Percentiles rank a stretch among this genome's conserved stretches.
Evolutionary conservation across 805 yeast species (phyloP).

Genomic region (Zygosaccharomyces bailii): DNA sequence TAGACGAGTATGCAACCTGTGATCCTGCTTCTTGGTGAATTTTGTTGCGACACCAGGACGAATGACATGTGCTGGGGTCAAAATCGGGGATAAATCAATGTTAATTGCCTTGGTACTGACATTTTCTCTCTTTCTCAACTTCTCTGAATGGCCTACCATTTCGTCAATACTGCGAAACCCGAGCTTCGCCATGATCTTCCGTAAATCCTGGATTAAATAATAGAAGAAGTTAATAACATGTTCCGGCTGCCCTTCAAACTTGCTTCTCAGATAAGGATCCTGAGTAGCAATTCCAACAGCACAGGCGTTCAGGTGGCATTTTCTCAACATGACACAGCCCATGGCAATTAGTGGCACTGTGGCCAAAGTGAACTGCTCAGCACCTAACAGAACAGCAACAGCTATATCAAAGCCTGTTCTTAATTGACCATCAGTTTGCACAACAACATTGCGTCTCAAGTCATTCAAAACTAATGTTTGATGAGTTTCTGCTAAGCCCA

Average conservation of each 20-base stretch:
- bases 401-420: constrained; percentile 98
- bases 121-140: constrained; percentile 78
- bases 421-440: constrained; percentile 98
- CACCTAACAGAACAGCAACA: constrained; percentile 92
- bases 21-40: constrained; percentile 91
- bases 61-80: constrained; percentile 94
- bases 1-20: constrained; percentile 83
- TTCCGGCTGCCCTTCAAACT: constrained; percentile 95
- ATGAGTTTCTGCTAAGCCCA: constrained; percentile 96
- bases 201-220: constrained; percentile 87
- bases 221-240: constrained; percentile 97
- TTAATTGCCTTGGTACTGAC: constrained; percentile 87
- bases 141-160: constrained; percentile 97
- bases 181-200: constrained; percentile 88
- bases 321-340: constrained; percentile 97
- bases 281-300: constrained; percentile 99
- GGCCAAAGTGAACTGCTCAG: constrained; percentile 98
- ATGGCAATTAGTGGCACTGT: constrained; percentile 94
- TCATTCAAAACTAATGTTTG: constrained; percentile 95
- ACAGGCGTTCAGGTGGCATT: constrained; percentile 90
- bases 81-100: constrained; percentile 85
- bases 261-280: constrained; percentile 88
- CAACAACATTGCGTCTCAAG: constrained; percentile 89
- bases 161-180: constrained; percentile 96
- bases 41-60: constrained; percentile 96